Conservation (phyloP, 2,329 filamentous ascomycete species). For the Hypoxylon sp. region DNA sequence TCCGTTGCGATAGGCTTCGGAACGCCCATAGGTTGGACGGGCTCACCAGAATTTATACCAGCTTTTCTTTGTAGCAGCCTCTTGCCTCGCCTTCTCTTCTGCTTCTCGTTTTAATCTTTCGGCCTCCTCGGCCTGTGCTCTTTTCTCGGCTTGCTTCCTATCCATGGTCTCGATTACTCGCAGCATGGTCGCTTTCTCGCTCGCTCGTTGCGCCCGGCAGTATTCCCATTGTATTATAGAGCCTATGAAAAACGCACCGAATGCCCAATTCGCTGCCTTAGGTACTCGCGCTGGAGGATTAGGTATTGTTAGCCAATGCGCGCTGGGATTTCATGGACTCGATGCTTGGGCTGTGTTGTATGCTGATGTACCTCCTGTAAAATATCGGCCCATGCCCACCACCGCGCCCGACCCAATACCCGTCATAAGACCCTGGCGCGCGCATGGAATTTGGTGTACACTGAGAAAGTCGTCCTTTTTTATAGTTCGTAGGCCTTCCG, state of each 20-base stretch:
- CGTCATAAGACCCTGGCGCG: conserved; percentile 83
- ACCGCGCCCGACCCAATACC: conserved; percentile 86
- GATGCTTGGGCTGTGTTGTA: not conserved
- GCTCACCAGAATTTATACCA: conserved; percentile 72
- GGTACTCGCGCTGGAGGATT: conserved; percentile 69
- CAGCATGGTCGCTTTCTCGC: conserved; percentile 87
- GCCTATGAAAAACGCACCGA: conserved; percentile 79
- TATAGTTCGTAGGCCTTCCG: conserved; percentile 77
- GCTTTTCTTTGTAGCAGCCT: conserved; percentile 55
- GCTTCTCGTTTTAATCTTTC: conserved; percentile 61
- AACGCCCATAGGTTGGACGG: conserved; percentile 4
- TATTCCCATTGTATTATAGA: conserved; percentile 85
- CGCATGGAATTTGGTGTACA: conserved; percentile 85
- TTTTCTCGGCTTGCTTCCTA: conserved; percentile 76
- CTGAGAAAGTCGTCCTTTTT: conserved; percentile 77
- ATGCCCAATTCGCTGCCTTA: conserved; percentile 86
- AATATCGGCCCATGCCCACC: conserved; percentile 79
- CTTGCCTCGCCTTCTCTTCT: conserved; percentile 58
- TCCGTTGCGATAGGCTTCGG: conserved; percentile 2
- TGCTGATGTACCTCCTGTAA: conserved; percentile 77
- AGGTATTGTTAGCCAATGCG: conserved; percentile 19
- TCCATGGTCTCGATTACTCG: conserved; percentile 87
- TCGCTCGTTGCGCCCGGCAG: conserved; percentile 80
- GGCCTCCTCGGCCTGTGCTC: conserved; percentile 59
- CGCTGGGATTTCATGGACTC: not conserved